phyloP scores from a whole-genome alignment of 2,329 filamentous ascomycete genomes.

The Sporothrix curviconia region DNA sequence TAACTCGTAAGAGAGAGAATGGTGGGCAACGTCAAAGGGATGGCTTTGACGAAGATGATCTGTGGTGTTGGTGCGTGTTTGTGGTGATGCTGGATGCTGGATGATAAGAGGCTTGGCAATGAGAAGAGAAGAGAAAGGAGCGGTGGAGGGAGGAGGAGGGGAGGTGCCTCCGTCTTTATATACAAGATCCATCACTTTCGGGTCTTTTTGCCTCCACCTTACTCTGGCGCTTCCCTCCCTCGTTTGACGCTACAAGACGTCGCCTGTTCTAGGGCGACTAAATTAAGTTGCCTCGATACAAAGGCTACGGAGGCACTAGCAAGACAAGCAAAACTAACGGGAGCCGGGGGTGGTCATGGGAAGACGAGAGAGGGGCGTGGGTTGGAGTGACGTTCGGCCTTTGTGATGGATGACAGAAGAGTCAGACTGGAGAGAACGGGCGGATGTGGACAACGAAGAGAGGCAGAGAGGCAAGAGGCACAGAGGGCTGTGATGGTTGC shows the following conservation, averaged over 20 bases:
- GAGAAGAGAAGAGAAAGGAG: not conserved
- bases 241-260: constrained; percentile 3
- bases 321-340: not conserved
- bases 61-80: not conserved
- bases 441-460: too few species aligned
- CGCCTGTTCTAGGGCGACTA: not conserved
- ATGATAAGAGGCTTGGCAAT: not conserved
- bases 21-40: constrained; percentile 12
- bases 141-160: not conserved
- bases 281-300: not conserved
- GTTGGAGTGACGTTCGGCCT: constrained; percentile 5
- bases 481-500: too few species aligned
- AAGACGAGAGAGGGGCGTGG: not conserved
- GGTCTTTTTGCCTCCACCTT: not conserved
- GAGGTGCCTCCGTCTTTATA: not conserved
- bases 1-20: constrained; percentile 20
- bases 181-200: not conserved
- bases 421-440: too few species aligned
- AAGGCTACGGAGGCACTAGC: too few species aligned
- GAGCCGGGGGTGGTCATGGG: not conserved
- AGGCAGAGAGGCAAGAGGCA: too few species aligned
- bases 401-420: constrained; percentile 3
- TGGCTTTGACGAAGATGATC: not conserved
- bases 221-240: not conserved
- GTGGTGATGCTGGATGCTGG: not conserved